These are phyloP conservation scores for Aquanectria penicillioides DNA, from an alignment of 2,329 filamentous ascomycete species.

Conservation along the genomic window DNA sequence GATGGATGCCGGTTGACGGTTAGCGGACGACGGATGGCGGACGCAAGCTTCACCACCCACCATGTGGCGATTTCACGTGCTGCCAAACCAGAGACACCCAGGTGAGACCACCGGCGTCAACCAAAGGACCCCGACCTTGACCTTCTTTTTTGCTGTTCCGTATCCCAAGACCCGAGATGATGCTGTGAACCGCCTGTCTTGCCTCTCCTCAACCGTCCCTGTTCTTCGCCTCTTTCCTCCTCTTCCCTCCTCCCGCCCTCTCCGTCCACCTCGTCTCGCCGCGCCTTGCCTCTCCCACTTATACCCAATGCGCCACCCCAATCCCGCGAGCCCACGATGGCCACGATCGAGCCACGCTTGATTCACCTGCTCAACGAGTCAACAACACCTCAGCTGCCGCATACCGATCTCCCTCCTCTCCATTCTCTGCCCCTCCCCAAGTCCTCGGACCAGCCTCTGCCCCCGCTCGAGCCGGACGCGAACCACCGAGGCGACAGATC, in stretches of 20 bases:
- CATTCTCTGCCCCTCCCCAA: conserved; percentile 58
- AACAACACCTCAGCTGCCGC: conserved; percentile 57
- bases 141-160: conserved; percentile 33
- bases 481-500: conserved; percentile 52
- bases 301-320: conserved; percentile 42
- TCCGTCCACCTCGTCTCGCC: conserved; percentile 14
- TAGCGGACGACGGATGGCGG: not conserved
- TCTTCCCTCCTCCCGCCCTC: conserved; percentile 15
- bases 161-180: conserved; percentile 31
- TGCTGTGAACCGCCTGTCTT: conserved; percentile 33
- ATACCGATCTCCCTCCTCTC: conserved; percentile 65
- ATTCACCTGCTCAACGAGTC: conserved; percentile 72
- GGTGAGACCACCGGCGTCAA: conserved; percentile 41
- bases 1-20: conserved; percentile 1
- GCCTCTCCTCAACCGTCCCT: conserved; percentile 28
- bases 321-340: conserved; percentile 59
- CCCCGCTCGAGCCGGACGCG: conserved; percentile 63
- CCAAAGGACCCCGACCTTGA: conserved; percentile 34
- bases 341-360: conserved; percentile 73
- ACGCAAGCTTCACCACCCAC: conserved; percentile 33
- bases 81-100: conserved; percentile 35
- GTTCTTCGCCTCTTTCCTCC: conserved; percentile 20
- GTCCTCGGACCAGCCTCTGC: conserved; percentile 57
- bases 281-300: conserved; percentile 31
- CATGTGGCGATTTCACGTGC: conserved; percentile 45